phyloP scores from a whole-genome alignment of 2,329 filamentous ascomycete species.

The Diaporthe sp. region DNA sequence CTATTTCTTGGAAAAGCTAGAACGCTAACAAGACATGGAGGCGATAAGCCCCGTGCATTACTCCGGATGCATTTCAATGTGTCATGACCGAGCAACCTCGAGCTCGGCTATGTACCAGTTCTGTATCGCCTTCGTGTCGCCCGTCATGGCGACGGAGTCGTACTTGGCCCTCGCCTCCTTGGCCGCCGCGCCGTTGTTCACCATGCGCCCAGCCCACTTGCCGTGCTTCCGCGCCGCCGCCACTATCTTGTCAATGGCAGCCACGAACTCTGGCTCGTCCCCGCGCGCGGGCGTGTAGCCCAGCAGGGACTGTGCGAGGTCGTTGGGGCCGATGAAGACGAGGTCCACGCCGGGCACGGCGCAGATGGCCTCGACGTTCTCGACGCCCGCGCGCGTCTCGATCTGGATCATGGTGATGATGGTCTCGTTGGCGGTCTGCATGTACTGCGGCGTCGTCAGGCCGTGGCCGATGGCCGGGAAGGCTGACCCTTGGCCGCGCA shows the following conservation, averaged over 20 bases:
- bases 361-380: slow-evolving; percentile 59
- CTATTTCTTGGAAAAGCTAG: neutral
- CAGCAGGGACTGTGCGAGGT: slow-evolving; percentile 57
- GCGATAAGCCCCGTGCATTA: neutral
- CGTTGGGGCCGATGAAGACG: slow-evolving; percentile 60
- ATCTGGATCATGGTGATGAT: slow-evolving; percentile 60
- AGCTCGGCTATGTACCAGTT: slow-evolving; percentile 61
- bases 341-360: slow-evolving; percentile 57
- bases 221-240: slow-evolving; percentile 59
- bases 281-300: slow-evolving; percentile 60
- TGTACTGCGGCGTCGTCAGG: slow-evolving; percentile 60
- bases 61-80: neutral
- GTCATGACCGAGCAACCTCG: slow-evolving; percentile 52
- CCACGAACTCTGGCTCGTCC: slow-evolving; percentile 61
- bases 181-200: slow-evolving; percentile 56
- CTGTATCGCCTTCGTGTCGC: slow-evolving; percentile 61
- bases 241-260: slow-evolving; percentile 59
- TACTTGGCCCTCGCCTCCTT: slow-evolving; percentile 54
- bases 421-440: slow-evolving; percentile 62
- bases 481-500: slow-evolving; percentile 63
- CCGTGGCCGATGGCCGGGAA: slow-evolving; percentile 60
- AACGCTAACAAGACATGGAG: neutral
- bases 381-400: slow-evolving; percentile 57
- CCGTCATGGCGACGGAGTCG: slow-evolving; percentile 60
- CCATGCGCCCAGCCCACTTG: slow-evolving; percentile 63